Evolutionary conservation across 768 basidiomycete genomes (phyloP), one percentile per base, ranked within the genome.

Genomic region (Mycena rebaudengoi): DNA sequence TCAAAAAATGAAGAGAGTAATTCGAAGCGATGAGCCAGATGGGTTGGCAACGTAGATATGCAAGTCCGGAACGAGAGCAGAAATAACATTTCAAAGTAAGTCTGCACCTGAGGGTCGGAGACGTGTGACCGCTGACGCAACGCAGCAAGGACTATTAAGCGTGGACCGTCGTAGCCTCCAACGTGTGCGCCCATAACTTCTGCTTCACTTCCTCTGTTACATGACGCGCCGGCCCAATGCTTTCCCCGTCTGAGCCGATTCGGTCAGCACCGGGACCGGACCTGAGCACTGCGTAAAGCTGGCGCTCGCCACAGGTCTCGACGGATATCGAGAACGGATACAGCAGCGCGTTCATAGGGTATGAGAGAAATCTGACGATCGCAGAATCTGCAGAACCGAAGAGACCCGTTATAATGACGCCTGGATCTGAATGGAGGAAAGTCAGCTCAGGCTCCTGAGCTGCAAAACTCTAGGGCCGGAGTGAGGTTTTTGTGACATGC

Each of bases 401-500:
- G 13, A 62, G 40, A 12, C 52, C 44, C 3, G 60, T 54, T 11
- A 37, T 48, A 13, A 62, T 53, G 7, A 12, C 21, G 41, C 61
- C 61, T 18, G 80, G 80, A 44, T 60, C 67, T 4, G 74, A 56
- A 56, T 82, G 80, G 28, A 77, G 75, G 67, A 83, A 80, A 1
- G 77, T 67, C 6, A 82, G 33, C 0, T 62, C 64, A 2, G 78
- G 79, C 20, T 78, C 54, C 7, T 59, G 69, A n/a, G 61, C 66
- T 0, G 79, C 70, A 45, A 77, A 80, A 40, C 69, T 69, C 80
- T 81, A 14, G 12, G 4, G 10, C 18, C n/a, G 6, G 30, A 40
- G 40, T 4, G 20, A 26, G 14, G 20, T n/a, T n/a, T n/a, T n/a
- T n/a, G n/a, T n/a, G n/a, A n/a, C n/a, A n/a, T n/a, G n/a, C n/a